Conservation (phyloP, 805 yeast species). For the Clavispora santaluciae region DNA sequence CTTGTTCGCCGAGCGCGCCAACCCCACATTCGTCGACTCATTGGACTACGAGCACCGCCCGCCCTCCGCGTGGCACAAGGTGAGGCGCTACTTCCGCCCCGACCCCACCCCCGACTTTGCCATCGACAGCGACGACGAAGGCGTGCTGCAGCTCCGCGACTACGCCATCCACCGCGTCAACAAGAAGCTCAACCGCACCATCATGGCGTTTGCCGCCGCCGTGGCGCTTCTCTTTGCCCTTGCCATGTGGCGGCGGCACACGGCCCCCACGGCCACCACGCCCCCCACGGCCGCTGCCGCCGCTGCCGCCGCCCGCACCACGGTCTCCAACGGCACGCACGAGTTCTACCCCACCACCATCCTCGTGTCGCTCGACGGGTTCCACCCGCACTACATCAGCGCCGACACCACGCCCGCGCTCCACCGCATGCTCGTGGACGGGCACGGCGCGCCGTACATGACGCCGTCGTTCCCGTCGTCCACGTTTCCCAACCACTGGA, state of each 20-base stretch:
- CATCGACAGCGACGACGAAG: conserved; percentile 5
- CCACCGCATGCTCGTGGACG: conserved; percentile 49
- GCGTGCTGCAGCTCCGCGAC: conserved; percentile 14
- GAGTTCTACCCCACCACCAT: conserved; percentile 75
- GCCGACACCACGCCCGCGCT: conserved; percentile 64
- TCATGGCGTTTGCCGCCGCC: conserved; percentile 9
- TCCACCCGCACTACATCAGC: conserved; percentile 84
- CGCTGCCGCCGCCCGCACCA: conserved; percentile 10
- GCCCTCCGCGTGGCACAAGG: not conserved
- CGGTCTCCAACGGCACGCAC: conserved; percentile 58
- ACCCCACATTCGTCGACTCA: conserved; percentile 15
- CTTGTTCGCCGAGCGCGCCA: conserved; percentile 17
- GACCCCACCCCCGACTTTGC: not conserved
- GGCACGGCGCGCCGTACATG: conserved; percentile 76
- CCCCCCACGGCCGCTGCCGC: not conserved
- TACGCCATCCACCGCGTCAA: conserved; percentile 22
- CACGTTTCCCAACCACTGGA: conserved; percentile 91
- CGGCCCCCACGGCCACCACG: no score
- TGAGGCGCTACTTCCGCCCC: conserved; percentile 1
- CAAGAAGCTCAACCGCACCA: conserved; percentile 16
- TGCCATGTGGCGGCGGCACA: not conserved
- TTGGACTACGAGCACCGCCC: conserved; percentile 14
- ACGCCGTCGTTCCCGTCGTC: conserved; percentile 83
- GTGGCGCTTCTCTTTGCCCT: conserved; percentile 7
- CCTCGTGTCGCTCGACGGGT: conserved; percentile 78